Percentiles rank a stretch among this genome's conserved stretches.
Conservation (phyloP, 352 stramenopile species). For the Globisporangium sylvaticum region DNA sequence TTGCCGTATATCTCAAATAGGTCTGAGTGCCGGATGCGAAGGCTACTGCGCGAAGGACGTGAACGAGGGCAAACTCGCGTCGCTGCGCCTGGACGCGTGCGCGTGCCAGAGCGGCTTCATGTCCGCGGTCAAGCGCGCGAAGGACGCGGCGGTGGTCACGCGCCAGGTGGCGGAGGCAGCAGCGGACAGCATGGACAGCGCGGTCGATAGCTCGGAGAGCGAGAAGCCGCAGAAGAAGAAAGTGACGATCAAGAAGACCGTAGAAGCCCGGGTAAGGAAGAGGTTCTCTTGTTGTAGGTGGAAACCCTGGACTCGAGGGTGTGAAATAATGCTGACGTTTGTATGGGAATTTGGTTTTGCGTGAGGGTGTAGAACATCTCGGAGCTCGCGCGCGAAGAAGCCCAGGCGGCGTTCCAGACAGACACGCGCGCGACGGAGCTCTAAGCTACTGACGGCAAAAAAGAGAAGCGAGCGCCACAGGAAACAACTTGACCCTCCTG, state of each 20-base stretch:
- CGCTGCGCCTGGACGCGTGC: constrained; percentile 41
- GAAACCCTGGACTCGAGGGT: background rate
- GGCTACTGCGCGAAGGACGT: constrained; percentile 28
- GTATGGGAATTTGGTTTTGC: background rate
- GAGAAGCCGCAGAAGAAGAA: constrained; percentile 17
- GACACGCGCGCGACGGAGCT: constrained; percentile 25
- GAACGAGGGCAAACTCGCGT: constrained; percentile 25
- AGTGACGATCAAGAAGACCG: constrained; percentile 38
- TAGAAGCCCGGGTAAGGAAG: constrained; percentile 10
- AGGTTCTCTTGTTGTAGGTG: background rate
- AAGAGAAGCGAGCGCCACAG: background rate
- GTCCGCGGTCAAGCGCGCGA: constrained; percentile 30
- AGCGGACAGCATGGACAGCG: background rate
- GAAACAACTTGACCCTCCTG: too few relatives aligned
- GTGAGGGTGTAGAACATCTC: constrained; percentile 32
- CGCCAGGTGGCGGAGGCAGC: background rate
- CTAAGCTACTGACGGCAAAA: constrained; percentile 2
- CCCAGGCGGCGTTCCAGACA: constrained; percentile 23
- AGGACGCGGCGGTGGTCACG: constrained; percentile 16
- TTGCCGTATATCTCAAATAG: background rate
- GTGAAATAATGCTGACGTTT: background rate
- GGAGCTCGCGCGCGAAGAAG: constrained; percentile 37
- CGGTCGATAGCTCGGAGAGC: background rate
- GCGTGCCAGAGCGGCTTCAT: constrained; percentile 43
- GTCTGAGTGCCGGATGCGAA: constrained; percentile 32